Evolutionary conservation across 1,139 yeast species (phyloP).

Genomic region (Saccharomyces hybrid): DNA sequence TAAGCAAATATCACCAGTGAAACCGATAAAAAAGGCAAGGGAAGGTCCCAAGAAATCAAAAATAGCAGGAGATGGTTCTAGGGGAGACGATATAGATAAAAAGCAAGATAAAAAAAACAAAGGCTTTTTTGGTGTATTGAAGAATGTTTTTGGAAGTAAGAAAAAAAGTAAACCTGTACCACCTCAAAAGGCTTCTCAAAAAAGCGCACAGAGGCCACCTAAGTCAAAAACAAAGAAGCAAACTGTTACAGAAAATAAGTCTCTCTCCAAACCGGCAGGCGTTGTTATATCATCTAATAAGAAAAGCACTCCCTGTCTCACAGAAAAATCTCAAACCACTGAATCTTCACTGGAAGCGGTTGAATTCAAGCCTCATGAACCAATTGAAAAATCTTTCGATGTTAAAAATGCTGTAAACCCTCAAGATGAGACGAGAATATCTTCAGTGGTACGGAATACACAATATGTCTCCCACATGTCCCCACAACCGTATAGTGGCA

Average conservation of each 20-base stretch:
- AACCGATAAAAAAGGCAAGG: not conserved
- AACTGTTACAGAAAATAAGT: not conserved
- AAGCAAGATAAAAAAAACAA: constrained; percentile 2
- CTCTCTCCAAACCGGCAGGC: not conserved
- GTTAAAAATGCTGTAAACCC: not conserved
- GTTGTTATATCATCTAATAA: not conserved
- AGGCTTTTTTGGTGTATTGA: constrained; percentile 14
- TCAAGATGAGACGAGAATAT: constrained; percentile 9
- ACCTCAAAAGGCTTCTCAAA: not conserved
- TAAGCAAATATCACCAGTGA: not conserved
- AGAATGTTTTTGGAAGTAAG: constrained; percentile 16
- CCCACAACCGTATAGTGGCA: not conserved
- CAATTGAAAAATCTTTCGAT: not conserved
- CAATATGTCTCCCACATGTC: not conserved
- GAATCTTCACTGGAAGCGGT: not conserved
- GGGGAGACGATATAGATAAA: not conserved
- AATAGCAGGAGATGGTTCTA: not conserved
- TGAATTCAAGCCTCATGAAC: not conserved
- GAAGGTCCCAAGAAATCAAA: not conserved
- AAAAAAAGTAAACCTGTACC: constrained; percentile 5
- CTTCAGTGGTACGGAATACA: constrained; percentile 12
- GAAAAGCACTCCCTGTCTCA: not conserved
- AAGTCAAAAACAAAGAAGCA: not conserved
- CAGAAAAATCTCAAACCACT: not conserved
- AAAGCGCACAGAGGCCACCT: not conserved